Conservation (phyloP, 345 rosid genomes). For the Gossypium bickii region DNA sequence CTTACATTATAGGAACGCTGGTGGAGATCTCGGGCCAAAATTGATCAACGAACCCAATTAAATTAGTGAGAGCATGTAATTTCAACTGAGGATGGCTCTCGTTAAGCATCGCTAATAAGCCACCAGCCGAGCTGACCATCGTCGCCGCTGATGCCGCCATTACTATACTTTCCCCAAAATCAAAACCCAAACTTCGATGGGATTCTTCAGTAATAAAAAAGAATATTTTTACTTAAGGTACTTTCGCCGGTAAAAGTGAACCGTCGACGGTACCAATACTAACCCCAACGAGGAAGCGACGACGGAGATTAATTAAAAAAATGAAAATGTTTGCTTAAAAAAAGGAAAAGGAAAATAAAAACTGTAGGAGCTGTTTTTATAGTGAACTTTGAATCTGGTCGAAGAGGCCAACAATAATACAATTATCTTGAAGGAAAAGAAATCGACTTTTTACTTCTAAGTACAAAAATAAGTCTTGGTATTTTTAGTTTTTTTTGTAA, state of each 20-base stretch:
- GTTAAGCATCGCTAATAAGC: conserved; percentile 91
- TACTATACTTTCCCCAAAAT: not conserved
- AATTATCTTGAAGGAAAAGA: not conserved
- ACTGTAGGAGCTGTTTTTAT: not conserved
- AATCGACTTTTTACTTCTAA: not conserved
- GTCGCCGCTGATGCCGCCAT: conserved; percentile 47
- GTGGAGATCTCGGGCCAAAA: conserved; percentile 99
- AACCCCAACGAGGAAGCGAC: conserved; percentile 8
- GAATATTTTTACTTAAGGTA: too few relatives aligned
- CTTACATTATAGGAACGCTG: conserved; percentile 88
- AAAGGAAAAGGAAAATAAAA: not conserved
- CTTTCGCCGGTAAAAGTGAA: not conserved
- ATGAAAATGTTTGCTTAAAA: not conserved
- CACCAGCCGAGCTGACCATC: conserved; percentile 92
- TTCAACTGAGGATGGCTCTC: conserved; percentile 80
- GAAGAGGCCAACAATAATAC: not conserved
- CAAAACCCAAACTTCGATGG: conserved; percentile 8
- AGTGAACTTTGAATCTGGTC: not conserved
- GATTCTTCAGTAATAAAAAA: not conserved
- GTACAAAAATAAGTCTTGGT: too few relatives aligned
- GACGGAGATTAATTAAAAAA: not conserved
- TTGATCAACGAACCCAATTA: conserved; percentile 78
- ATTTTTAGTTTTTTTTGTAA: too few relatives aligned
- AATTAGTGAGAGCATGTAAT: conserved; percentile 83
- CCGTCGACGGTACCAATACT: not conserved